Percentiles rank a stretch among this genome's conserved stretches.
Evolutionary conservation across 1,284 basidiomycete species (phyloP).

Genomic region (Ganoderma multipileum): DNA sequence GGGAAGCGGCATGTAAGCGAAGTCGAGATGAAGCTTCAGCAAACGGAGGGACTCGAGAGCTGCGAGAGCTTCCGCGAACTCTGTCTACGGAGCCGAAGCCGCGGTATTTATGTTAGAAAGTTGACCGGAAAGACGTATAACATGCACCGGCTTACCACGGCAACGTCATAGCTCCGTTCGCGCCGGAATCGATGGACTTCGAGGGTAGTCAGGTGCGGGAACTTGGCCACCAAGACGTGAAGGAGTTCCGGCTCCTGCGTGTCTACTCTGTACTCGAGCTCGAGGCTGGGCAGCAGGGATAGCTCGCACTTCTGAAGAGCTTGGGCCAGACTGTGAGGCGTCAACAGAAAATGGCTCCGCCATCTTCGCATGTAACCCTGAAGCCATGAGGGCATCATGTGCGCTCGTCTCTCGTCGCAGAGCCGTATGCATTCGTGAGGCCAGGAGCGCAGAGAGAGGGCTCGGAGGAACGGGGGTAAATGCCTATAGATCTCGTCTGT

Average conservation of each 20-base stretch:
- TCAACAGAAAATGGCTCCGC: neutral
- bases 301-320: neutral
- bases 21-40: neutral
- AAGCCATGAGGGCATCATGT: neutral
- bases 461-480: neutral
- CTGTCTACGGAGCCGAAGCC: neutral
- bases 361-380: neutral
- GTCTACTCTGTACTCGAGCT: neutral
- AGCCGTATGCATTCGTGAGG: neutral
- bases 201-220: neutral
- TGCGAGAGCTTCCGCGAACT: neutral
- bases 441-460: neutral
- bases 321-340: neutral
- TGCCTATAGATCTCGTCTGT: neutral
- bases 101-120: neutral
- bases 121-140: neutral
- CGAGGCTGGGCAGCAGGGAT: neutral
- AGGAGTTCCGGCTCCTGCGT: neutral
- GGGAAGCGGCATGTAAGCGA: neutral
- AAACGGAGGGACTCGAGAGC: neutral
- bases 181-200: neutral
- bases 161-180: neutral
- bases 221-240: neutral
- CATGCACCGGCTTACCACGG: neutral
- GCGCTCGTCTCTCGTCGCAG: neutral